These are phyloP conservation scores for Starmerella bombicola DNA, from an alignment of 805 yeast genomes.

Conservation along the genomic window DNA sequence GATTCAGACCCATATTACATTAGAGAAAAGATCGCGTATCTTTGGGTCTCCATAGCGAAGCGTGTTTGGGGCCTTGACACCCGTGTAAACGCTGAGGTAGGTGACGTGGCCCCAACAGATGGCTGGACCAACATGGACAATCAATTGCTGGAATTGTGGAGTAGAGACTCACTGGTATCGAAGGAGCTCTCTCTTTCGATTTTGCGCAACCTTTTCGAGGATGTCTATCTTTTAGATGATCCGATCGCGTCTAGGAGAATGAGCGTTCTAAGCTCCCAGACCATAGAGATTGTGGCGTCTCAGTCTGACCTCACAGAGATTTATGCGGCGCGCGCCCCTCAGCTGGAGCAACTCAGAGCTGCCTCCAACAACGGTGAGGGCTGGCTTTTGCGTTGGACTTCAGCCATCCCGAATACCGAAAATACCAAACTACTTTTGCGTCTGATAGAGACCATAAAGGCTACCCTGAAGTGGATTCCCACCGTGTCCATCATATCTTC, in stretches of 20 bases:
- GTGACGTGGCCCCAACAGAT: constrained; percentile 27
- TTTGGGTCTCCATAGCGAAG: constrained; percentile 88
- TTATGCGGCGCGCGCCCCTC: constrained; percentile 54
- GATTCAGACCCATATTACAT: constrained; percentile 76
- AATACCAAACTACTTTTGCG: constrained; percentile 29
- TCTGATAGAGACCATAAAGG: constrained; percentile 68
- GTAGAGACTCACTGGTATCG: constrained; percentile 30
- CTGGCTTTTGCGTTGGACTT: constrained; percentile 75
- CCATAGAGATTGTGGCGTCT: constrained; percentile 74
- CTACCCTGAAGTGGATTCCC: constrained; percentile 83
- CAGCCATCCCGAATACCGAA: constrained; percentile 20
- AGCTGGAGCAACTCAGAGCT: constrained; percentile 48
- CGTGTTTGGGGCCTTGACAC: constrained; percentile 67
- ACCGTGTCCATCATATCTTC: constrained; percentile 60
- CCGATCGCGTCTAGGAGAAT: constrained; percentile 74
- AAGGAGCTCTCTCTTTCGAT: constrained; percentile 61
- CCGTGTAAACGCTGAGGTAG: constrained; percentile 13
- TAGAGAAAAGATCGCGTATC: constrained; percentile 74
- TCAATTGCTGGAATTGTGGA: constrained; percentile 66
- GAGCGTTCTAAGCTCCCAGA: constrained; percentile 62
- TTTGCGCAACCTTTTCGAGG: constrained; percentile 81
- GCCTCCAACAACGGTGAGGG: constrained; percentile 45
- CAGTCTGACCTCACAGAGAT: constrained; percentile 46
- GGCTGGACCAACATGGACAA: constrained; percentile 86
- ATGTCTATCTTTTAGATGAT: constrained; percentile 81